Conservation (phyloP, 1,284 basidiomycete genomes). For the Puccinia sorghi region DNA sequence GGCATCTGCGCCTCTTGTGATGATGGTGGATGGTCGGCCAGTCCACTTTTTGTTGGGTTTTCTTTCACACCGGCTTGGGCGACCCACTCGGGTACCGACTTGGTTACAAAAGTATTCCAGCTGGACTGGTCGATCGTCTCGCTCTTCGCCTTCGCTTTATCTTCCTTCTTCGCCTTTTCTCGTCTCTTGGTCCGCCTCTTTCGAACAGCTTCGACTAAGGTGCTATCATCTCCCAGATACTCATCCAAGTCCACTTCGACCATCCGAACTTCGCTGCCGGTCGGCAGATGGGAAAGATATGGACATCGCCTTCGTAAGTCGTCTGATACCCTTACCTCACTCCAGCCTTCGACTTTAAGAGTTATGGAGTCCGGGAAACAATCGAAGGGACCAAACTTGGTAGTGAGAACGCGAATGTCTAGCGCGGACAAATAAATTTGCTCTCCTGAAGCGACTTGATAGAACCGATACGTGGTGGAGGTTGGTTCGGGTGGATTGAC, state of each 20-base stretch:
- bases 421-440: constrained; percentile 92
- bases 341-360: constrained; percentile 74
- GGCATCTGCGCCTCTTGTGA: background rate
- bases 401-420: constrained; percentile 87
- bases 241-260: constrained; percentile 77
- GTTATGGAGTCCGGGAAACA: constrained; percentile 80
- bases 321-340: constrained; percentile 76
- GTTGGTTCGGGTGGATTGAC: constrained; percentile 57
- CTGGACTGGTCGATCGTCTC: constrained; percentile 13
- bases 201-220: constrained; percentile 68
- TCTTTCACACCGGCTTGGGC: background rate
- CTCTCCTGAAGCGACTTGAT: constrained; percentile 88
- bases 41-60: background rate
- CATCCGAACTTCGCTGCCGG: constrained; percentile 90
- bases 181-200: constrained; percentile 30
- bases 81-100: constrained; percentile 11
- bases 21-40: background rate
- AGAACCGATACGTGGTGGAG: constrained; percentile 73
- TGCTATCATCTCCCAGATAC: constrained; percentile 75
- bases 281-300: constrained; percentile 88
- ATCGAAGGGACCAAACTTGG: constrained; percentile 78
- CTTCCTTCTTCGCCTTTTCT: constrained; percentile 38
- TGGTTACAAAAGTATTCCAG: background rate
- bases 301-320: constrained; percentile 91
- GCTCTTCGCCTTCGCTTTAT: constrained; percentile 44